A percentile compares a stretch with the other conserved stretches of the same genome.
These are phyloP conservation scores for Globisporangium uncinulatum DNA, from an alignment of 352 stramenopile species.

Conservation along the genomic window DNA sequence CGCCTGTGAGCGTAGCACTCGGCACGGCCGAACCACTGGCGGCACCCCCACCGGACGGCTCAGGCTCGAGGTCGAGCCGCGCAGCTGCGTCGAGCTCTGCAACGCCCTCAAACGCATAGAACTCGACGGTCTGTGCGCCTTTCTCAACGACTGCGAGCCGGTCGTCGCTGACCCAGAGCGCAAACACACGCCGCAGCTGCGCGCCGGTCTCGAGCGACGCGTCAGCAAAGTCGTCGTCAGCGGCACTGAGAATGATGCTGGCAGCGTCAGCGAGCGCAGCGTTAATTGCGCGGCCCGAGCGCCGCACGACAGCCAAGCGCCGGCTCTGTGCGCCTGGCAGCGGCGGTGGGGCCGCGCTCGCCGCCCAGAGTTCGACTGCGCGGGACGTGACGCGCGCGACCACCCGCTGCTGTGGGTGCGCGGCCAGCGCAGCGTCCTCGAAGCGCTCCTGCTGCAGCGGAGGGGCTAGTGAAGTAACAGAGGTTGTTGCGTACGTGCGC, in stretches of 20 bases:
- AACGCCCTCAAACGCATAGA: conserved; percentile 65
- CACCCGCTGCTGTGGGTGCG: conserved; percentile 45
- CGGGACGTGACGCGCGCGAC: conserved; percentile 49
- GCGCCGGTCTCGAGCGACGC: neutral
- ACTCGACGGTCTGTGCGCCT: conserved; percentile 50
- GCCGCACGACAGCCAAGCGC: conserved; percentile 28
- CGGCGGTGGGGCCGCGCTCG: conserved; percentile 13
- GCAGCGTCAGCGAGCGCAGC: neutral
- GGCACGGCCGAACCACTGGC: neutral
- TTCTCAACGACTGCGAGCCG: conserved; percentile 63
- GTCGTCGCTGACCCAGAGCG: conserved; percentile 45
- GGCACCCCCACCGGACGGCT: neutral
- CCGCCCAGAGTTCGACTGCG: conserved; percentile 43
- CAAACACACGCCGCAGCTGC: conserved; percentile 31
- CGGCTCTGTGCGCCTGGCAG: conserved; percentile 26
- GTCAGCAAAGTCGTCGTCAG: conserved; percentile 3
- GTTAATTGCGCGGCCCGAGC: conserved; percentile 20
- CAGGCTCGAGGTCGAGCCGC: conserved; percentile 18
- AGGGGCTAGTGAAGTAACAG: neutral
- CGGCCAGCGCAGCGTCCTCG: conserved; percentile 46
- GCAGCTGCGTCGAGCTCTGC: conserved; percentile 9
- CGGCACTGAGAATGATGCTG: neutral
- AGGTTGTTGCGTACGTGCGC: conserved; percentile 40
- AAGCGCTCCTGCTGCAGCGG: conserved; percentile 12
- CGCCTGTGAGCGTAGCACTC: conserved; percentile 2